Evolutionary conservation across 2,329 filamentous ascomycete species (phyloP), one percentile per base, ranked within the genome.

Genomic region (Taxawa tesnikishii): DNA sequence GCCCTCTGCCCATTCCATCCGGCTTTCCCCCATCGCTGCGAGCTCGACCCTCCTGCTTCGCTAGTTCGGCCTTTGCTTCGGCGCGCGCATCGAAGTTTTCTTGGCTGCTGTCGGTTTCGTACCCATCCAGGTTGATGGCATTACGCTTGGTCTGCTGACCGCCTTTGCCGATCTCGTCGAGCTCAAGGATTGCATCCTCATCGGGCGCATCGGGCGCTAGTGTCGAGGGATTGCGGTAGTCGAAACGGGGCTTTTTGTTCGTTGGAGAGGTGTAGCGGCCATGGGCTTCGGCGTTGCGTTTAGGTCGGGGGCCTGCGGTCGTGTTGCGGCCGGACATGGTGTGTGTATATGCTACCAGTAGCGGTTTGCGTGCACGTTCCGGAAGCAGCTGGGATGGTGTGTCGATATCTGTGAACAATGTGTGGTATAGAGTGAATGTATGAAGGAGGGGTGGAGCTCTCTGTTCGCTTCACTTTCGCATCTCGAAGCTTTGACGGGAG

Each of bases 61-160:
- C 64, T 32, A 58, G 62, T 41, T 67, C 61, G 4, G 60, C 59
- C 41, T 71, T 70, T 34, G 69, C 68, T 37, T 77, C 74, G 5
- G 81, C 79, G 31, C 82, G 73, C 18, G 70, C 71, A 44, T 90
- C 73, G 54, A 94, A 92, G 27, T 82, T 85, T 51, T 96, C 90
- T 42, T 92, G 88, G 32, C 88, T 93, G 36, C 70, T 75, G 57
- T 98, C 90, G 7, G 81, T 90, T 45, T 96, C 88, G 60, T 96
- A 98, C 31, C 90, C 90, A 50, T 96, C 90, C 25, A 98, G 75
- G 49, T 96, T 94, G 34, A 98, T 83, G 0, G 88, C 90, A 44
- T 88, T 88, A 40, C 90, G 83, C 55, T 94, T 94, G 1, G 84
- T 83, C 25, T 75, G 71, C 18, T 73, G 70, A 2, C 73, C 73